These are phyloP conservation scores for Rhodomyrtus tomentosa DNA, from an alignment of 345 rosid genomes.

Conservation along the genomic window DNA sequence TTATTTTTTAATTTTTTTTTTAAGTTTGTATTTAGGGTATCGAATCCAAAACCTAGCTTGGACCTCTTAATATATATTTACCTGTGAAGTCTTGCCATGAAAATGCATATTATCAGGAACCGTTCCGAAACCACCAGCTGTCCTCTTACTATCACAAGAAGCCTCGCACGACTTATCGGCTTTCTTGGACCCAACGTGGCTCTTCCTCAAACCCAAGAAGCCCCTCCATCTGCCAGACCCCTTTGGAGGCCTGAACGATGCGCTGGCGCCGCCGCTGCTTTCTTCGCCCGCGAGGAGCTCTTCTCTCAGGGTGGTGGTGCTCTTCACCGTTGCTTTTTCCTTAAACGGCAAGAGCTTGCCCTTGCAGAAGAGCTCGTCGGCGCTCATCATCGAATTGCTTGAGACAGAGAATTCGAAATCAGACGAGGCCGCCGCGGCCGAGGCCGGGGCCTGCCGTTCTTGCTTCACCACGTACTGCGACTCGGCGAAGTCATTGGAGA, in stretches of 20 bases:
- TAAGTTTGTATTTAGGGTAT: background rate
- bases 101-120: background rate
- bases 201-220: conserved; percentile 64
- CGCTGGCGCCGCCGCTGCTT: conserved; percentile 8
- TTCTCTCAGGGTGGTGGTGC: conserved; percentile 59
- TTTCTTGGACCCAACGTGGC: conserved; percentile 63
- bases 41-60: background rate
- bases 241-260: conserved; percentile 46
- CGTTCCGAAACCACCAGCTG: background rate
- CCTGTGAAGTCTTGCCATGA: background rate
- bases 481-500: conserved; percentile 37
- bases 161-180: conserved; percentile 28
- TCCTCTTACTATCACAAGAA: conserved; percentile 9
- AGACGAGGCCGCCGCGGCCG: conserved; percentile 32
- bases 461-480: conserved; percentile 9
- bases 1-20: background rate
- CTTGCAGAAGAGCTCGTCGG: conserved; percentile 90
- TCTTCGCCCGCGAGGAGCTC: conserved; percentile 51
- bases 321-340: conserved; percentile 11
- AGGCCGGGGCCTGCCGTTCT: conserved; percentile 14
- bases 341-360: conserved; percentile 84
- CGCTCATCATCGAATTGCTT: conserved; percentile 79
- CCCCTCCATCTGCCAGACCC: conserved; percentile 78
- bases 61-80: background rate
- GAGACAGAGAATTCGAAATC: conserved; percentile 90